Base-by-base conservation (phyloP, 805 yeast species). In the Cyberlindnera amylophila region DNA sequence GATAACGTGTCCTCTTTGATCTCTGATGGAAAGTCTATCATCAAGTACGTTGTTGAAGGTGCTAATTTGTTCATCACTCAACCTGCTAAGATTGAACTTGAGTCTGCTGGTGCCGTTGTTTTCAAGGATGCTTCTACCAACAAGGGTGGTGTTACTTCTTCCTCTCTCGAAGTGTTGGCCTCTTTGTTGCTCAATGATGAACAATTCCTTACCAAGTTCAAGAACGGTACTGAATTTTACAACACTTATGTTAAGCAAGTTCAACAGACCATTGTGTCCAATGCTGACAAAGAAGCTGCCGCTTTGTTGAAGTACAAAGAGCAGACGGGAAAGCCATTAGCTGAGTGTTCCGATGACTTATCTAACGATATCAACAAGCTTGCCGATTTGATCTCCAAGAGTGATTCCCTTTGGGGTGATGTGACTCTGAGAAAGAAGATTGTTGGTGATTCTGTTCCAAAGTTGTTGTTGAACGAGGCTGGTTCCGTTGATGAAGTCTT, bases 61-160 rank as follows among this genome's bases (percentile, higher is more conserved):
- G 99, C 99, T 43, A 93, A 91, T 65, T 74, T 91, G 64, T 93
- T 91, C 67, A 83, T 91, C 49, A 88, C 98, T 2, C 98, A 93
- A 69, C 78, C 88, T 31, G 97, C 98, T 39, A 93, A 91, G 70
- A 66, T 91, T 26, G 76, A 79, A 37, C 72, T 91, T 42, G 99
- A 93, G 67, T 70, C 75, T 34, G 93, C 95, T 26, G 98, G 98
- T 31, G 81, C 87, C 39, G 64, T 89, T 40, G 73, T 93, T 40
- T 86, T 87, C 69, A 93, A 93, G 66, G 99, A 91, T 71, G 96
- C 98, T 13, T 86, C 96, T 11, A 89, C 97, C 34, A 91, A 91
- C 69, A 91, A 91, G 69, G 99, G 99, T 59, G 99, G 99, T 69
- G 99, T 91, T 40, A 91, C 99, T 2, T 90, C 97, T 2, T 89